phyloP scores from a whole-genome alignment of 2,329 filamentous ascomycete species.

The Arachnomyces sp. region DNA sequence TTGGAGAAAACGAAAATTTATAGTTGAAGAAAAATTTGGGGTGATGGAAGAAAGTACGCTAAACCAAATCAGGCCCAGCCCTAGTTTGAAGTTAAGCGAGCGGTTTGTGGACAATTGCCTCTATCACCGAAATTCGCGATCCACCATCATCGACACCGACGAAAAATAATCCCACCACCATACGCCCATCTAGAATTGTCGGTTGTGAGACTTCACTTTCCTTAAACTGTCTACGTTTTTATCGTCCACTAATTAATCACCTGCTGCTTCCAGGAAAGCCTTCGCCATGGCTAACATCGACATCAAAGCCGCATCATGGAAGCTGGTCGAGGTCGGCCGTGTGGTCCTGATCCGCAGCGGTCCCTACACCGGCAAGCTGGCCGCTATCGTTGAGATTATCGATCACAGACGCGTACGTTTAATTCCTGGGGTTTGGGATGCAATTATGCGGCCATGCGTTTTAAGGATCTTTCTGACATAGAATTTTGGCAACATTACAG shows the following conservation, averaged over 20 bases:
- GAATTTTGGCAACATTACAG: slow-evolving; percentile 42
- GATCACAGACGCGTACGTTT: slow-evolving; percentile 98
- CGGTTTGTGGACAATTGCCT: slow-evolving; percentile 14
- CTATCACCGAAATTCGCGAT: slow-evolving; percentile 16
- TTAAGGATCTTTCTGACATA: not conserved
- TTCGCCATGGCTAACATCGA: slow-evolving; percentile 74
- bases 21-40: slow-evolving; percentile 3
- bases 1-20: slow-evolving; percentile 4
- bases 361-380: slow-evolving; percentile 75
- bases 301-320: slow-evolving; percentile 78
- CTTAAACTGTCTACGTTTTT: not conserved
- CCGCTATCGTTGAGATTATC: slow-evolving; percentile 96
- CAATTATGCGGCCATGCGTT: not conserved
- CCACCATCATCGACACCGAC: slow-evolving; percentile 12
- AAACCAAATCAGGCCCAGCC: slow-evolving; percentile 11
- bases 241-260: slow-evolving; percentile 7
- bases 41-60: slow-evolving; percentile 8
- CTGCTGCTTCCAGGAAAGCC: slow-evolving; percentile 43
- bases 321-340: slow-evolving; percentile 96
- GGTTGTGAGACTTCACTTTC: slow-evolving; percentile 12
- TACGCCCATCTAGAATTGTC: slow-evolving; percentile 13
- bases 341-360: slow-evolving; percentile 85
- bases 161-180: slow-evolving; percentile 9
- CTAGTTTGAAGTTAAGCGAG: slow-evolving; percentile 14
- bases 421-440: slow-evolving; percentile 1